These are phyloP conservation scores for Daldinia eschscholtzii DNA, from an alignment of 2,329 filamentous ascomycete genomes.

Conservation along the genomic window DNA sequence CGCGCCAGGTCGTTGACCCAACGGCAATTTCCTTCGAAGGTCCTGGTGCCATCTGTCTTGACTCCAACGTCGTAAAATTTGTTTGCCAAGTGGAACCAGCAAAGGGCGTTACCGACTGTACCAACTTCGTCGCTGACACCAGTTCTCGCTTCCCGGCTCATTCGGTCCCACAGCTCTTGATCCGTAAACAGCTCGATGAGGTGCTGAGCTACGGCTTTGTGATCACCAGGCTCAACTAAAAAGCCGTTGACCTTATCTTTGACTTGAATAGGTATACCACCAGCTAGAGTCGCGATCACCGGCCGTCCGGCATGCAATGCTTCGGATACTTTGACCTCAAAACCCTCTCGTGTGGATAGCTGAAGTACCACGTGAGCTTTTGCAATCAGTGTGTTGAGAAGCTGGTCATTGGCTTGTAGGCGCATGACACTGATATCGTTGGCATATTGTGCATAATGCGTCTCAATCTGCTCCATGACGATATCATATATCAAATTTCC, in stretches of 20 bases:
- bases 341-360: constrained; percentile 84
- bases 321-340: constrained; percentile 89
- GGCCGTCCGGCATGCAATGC: constrained; percentile 84
- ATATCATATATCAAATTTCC: constrained; percentile 78
- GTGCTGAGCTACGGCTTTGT: constrained; percentile 75
- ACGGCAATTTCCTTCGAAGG: constrained; percentile 68
- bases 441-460: constrained; percentile 70
- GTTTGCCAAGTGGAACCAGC: constrained; percentile 82
- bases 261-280: constrained; percentile 86
- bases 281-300: constrained; percentile 79
- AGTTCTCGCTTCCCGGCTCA: constrained; percentile 72
- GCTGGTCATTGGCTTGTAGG: constrained; percentile 81
- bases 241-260: constrained; percentile 79
- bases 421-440: constrained; percentile 80
- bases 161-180: constrained; percentile 71
- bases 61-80: constrained; percentile 69
- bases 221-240: constrained; percentile 78
- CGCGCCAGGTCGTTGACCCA: constrained; percentile 84
- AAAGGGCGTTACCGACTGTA: constrained; percentile 82
- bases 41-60: constrained; percentile 56
- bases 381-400: constrained; percentile 81
- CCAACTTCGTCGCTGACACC: constrained; percentile 85
- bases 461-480: constrained; percentile 75
- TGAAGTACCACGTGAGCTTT: constrained; percentile 81
- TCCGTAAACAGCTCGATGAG: constrained; percentile 76